Evolutionary conservation across 441 rosid genomes (phyloP), one percentile per base, ranked within the genome.

Genomic region (Euphorbia corollata): DNA sequence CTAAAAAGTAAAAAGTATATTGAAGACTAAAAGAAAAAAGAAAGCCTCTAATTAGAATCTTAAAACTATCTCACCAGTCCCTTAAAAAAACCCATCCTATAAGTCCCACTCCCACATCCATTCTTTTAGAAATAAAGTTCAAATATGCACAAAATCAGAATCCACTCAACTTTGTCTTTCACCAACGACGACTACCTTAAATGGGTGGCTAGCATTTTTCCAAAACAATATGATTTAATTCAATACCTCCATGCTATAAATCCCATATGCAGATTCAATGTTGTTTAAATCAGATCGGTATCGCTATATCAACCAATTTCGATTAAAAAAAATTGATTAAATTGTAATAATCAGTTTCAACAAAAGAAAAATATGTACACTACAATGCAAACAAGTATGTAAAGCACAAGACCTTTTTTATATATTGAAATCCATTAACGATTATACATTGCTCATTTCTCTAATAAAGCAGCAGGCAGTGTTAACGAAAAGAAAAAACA

Each of bases 391-490:
- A n/a, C 38, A 34, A 54, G 50, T 32, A 54, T 15, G 36, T 8
- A 43, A 56, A 56, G 54, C 55, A 39, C 39, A 67, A 67, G 54
- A 39, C 2, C n/a, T 56, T 56, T 15, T 56, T 53, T 54, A 57
- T 67, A 39, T 56, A 53, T 9, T 19, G 63, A 19, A 48, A 61
- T 41, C 63, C 53, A 54, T 61, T 51, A 22, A 8, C 50, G 30
- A 55, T 8, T 55, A 7, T 54, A 65, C 69, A 66, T 19, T 54
- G 51, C 22, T 22, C 22, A 18, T 54, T 30, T 55, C 18, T 18
- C 24, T 38, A 6, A 54, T n/a, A n/a, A n/a, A 34, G 61, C 69
- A 66, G 69, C 41, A 38, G 8, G 8, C 41, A 59, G 36, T 30
- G 50, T 13, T 20, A 10, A 55, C 38, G 3, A 38, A 55, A 55